Conservation (phyloP, 257 asterid genomes). For the Coffea eugenioides region DNA sequence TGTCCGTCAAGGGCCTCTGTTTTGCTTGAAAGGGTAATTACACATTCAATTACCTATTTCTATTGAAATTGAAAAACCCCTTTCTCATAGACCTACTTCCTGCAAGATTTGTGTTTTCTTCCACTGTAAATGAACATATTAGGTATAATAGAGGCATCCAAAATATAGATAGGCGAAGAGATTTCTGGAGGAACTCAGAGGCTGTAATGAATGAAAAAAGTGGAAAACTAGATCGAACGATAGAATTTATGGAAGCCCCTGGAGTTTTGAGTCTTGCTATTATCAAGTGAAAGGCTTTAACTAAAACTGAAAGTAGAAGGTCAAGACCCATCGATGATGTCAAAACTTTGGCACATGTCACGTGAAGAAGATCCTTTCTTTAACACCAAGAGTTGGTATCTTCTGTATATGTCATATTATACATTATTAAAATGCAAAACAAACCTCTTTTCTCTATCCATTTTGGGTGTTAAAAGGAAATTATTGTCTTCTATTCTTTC, state of each 20-base stretch:
- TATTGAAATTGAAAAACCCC: not conserved
- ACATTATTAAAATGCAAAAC: not conserved
- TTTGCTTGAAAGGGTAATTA: not conserved
- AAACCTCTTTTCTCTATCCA: not conserved
- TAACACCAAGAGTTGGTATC: not conserved
- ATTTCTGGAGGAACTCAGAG: not conserved
- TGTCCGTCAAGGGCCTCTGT: not conserved
- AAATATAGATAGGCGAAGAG: not conserved
- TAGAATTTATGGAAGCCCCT: not conserved
- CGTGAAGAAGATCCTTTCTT: not conserved
- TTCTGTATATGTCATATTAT: not conserved
- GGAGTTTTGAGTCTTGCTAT: not conserved
- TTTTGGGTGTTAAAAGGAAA: not conserved
- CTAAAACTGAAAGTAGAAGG: not conserved
- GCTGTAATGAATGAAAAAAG: not conserved
- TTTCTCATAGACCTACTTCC: not conserved
- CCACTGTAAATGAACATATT: not conserved
- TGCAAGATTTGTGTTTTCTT: not conserved
- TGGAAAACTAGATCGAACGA: not conserved
- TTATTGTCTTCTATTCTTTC: not conserved
- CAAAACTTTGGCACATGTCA: not conserved
- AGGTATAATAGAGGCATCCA: not conserved
- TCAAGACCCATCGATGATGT: not conserved
- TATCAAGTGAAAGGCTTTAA: not conserved
- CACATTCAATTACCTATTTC: too few relatives aligned